A percentile compares a stretch with the other conserved stretches of the same genome.
Evolutionary conservation across 306 rosid species (phyloP).

Genomic region (Glycyrrhiza uralensis): DNA sequence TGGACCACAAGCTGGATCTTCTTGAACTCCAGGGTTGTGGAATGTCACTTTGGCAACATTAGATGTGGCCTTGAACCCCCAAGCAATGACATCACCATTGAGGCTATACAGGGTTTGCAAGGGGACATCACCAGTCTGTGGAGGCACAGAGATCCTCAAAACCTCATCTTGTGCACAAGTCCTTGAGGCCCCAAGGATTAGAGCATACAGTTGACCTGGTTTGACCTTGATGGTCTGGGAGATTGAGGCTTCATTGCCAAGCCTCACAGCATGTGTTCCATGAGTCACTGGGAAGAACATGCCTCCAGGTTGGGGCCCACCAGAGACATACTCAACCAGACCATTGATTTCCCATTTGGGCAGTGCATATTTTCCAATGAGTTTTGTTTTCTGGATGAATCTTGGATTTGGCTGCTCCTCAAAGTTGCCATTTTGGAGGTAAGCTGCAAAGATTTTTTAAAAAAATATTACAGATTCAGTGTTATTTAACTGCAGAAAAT

Average conservation of each 20-base stretch:
- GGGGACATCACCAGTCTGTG: constrained; percentile 82
- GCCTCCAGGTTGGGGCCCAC: constrained; percentile 94
- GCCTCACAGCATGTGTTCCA: constrained; percentile 90
- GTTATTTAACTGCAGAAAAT: not conserved
- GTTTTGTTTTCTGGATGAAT: constrained; percentile 56
- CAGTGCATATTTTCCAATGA: constrained; percentile 60
- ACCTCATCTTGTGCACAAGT: constrained; percentile 97
- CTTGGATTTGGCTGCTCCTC: constrained; percentile 66
- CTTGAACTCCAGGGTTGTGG: constrained; percentile 93
- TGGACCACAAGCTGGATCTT: constrained; percentile 90
- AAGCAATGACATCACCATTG: constrained; percentile 81
- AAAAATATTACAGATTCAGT: not conserved
- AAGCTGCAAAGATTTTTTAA: constrained; percentile 51
- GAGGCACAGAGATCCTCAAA: constrained; percentile 66
- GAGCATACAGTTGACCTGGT: constrained; percentile 61
- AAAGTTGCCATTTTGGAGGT: constrained; percentile 80
- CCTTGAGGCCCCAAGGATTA: constrained; percentile 89
- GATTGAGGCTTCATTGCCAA: constrained; percentile 85
- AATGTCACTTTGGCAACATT: constrained; percentile 55
- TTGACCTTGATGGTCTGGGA: constrained; percentile 74
- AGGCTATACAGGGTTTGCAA: constrained; percentile 80
- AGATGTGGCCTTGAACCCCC: constrained; percentile 60
- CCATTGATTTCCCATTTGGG: constrained; percentile 91
- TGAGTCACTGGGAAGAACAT: constrained; percentile 83
- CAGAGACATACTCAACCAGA: constrained; percentile 80